Evolutionary conservation across 805 yeast genomes (phyloP), one percentile per base, ranked within the genome.

Genomic region (Dipodascus albidus): DNA sequence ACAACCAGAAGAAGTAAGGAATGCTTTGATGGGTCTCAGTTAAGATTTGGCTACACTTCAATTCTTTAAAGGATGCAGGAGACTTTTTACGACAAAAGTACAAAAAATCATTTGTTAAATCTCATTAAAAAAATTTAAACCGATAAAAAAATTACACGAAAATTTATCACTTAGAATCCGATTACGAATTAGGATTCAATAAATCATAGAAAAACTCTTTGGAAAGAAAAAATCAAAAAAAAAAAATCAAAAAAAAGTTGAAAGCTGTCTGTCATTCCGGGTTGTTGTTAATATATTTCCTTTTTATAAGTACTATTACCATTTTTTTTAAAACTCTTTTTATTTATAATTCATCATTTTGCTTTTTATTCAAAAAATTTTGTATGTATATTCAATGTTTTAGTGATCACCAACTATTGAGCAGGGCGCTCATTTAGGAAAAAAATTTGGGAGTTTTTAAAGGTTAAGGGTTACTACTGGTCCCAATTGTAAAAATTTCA

Each of bases 1-100:
- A 38, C 6, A 38, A 38, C 44, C 44, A 38, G n/a, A 38, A 38
- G 44, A 38, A 38, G 44, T 38, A 38, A 38, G 44, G 20, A n/a
- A n/a, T n/a, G 15, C n/a, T 14, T 6, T 38, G 44, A n/a, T 38
- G 44, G 9, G 38, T 31, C 15, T 31, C 38, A 9, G 15, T 14
- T 38, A 19, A 17, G 44, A 38, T n/a, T 38, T 38, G 17, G 9
- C n/a, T 19, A 38, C 20, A 38, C 4, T 38, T 38, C 20, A n/a
- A 17, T 38, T n/a, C 44, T 17, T 38, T 38, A 17, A 38, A 38
- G 33, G 33, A 11, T 11, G 44, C 44, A 38, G 44, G 44, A 38
- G 17, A 38, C 44, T n/a, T 38, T 38, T 38, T 14, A 38, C 44
- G 44, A 17, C 20, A 38, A 38, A 38, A 14, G n/a, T 38, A n/a